A percentile compares a stretch with the other conserved stretches of the same genome.
Evolutionary conservation across 805 yeast species (phyloP).

Genomic region (Lipomyces sp.): DNA sequence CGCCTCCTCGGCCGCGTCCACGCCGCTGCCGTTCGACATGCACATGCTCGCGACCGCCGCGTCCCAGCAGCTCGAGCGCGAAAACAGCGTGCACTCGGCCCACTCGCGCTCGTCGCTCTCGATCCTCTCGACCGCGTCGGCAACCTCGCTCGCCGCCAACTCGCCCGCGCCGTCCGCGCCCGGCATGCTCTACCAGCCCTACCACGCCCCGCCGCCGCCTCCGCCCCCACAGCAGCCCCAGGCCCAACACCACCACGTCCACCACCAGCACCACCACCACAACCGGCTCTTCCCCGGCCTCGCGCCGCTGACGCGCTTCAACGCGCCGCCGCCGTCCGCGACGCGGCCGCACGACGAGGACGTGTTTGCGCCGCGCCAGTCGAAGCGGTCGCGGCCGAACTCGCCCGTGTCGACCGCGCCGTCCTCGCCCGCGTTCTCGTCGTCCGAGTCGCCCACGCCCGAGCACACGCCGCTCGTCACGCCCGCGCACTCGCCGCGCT

Average conservation of each 20-base stretch:
- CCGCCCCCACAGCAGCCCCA: slow-evolving; percentile 8
- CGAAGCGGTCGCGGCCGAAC: slow-evolving; percentile 42
- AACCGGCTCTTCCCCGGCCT: slow-evolving; percentile 17
- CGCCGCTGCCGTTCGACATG: slow-evolving; percentile 38
- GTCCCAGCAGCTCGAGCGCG: slow-evolving; percentile 44
- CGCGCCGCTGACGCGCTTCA: slow-evolving; percentile 24
- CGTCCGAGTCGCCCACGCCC: slow-evolving; percentile 22
- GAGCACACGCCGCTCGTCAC: slow-evolving; percentile 45
- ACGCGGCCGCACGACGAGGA: slow-evolving; percentile 30
- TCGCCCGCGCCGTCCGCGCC: slow-evolving; percentile 3
- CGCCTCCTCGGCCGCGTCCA: not conserved
- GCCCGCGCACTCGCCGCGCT: slow-evolving; percentile 46
- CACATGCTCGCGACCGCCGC: slow-evolving; percentile 46
- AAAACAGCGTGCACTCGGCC: slow-evolving; percentile 22
- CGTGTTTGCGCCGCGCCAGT: slow-evolving; percentile 32
- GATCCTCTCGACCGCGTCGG: slow-evolving; percentile 23
- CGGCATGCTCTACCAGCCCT: not conserved
- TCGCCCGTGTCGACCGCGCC: slow-evolving; percentile 47
- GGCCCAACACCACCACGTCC: slow-evolving; percentile 30
- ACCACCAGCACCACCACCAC: slow-evolving; percentile 22
- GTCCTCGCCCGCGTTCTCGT: slow-evolving; percentile 39
- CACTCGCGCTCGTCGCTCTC: slow-evolving; percentile 27
- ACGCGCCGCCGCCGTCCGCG: slow-evolving; percentile 31
- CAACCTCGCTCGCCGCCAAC: slow-evolving; percentile 3
- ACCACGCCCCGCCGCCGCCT: slow-evolving; percentile 1